These are phyloP conservation scores for Fabrea salina DNA, from an alignment of 169 alveolate genomes.

Conservation along the genomic window DNA sequence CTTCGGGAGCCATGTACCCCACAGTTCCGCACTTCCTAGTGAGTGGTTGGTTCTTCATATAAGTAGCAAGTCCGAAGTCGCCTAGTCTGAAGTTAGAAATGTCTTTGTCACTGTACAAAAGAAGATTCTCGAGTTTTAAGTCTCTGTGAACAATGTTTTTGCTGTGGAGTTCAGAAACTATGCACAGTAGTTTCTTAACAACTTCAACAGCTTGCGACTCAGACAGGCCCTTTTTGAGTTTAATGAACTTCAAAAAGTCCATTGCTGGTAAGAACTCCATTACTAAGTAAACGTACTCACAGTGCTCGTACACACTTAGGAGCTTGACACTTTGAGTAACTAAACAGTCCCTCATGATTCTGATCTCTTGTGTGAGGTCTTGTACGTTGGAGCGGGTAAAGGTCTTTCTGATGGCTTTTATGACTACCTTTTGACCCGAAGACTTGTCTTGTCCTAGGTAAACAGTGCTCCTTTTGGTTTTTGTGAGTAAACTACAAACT, in stretches of 20 bases:
- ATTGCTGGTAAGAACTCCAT: neutral
- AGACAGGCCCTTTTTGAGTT: neutral
- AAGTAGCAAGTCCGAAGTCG: slow-evolving; percentile 9
- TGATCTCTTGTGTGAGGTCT: no score
- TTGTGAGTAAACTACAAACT: no score
- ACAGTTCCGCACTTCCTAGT: slow-evolving; percentile 4
- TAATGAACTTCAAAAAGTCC: neutral
- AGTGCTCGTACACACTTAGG: slow-evolving; percentile 7
- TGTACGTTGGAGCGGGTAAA: no score
- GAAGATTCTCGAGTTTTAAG: slow-evolving; percentile 10
- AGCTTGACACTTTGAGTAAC: no score
- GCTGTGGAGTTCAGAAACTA: neutral
- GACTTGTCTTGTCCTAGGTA: no score
- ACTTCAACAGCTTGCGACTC: neutral
- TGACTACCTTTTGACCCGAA: no score
- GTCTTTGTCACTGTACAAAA: neutral
- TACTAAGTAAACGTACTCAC: neutral
- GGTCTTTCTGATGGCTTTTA: no score
- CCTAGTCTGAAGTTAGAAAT: neutral
- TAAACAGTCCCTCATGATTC: no score
- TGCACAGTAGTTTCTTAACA: neutral
- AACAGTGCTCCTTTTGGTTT: no score
- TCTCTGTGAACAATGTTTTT: slow-evolving; percentile 6
- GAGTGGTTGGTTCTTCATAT: neutral
- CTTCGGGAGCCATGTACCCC: slow-evolving; percentile 21